These are phyloP conservation scores for Colletotrichum ledebouriae DNA, from an alignment of 2,329 filamentous ascomycete genomes.

Conservation along the genomic window DNA sequence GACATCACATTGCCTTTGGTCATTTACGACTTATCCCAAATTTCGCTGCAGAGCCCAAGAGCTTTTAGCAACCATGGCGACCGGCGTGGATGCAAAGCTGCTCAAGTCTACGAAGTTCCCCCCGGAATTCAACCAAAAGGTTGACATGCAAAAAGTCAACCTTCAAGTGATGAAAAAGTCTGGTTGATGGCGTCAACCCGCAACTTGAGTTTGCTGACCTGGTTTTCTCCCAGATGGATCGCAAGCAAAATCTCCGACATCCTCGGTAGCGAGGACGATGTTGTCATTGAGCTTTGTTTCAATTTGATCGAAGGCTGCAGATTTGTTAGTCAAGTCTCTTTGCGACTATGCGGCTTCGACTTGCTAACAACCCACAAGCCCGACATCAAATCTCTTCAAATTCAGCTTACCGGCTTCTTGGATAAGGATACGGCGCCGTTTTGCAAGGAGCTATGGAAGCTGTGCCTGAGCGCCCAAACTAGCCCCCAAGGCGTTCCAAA, in stretches of 20 bases:
- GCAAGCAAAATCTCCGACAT: slow-evolving; percentile 88
- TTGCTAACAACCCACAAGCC: slow-evolving; percentile 69
- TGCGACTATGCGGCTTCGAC: slow-evolving; percentile 6
- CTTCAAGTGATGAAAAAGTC: slow-evolving; percentile 98
- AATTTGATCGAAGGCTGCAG: slow-evolving; percentile 79
- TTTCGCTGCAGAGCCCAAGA: neutral
- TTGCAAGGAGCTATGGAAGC: slow-evolving; percentile 93
- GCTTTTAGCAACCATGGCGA: slow-evolving; percentile 72
- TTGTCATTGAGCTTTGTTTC: slow-evolving; percentile 88
- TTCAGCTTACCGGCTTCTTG: slow-evolving; percentile 93
- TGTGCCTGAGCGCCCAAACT: slow-evolving; percentile 89
- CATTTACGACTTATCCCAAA: slow-evolving; percentile 35
- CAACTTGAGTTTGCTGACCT: slow-evolving; percentile 17
- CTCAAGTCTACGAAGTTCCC: slow-evolving; percentile 94
- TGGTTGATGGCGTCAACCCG: neutral
- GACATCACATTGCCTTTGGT: neutral
- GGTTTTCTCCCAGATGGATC: slow-evolving; percentile 80
- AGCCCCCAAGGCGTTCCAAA: slow-evolving; percentile 93
- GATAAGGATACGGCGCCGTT: slow-evolving; percentile 91
- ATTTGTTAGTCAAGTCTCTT: slow-evolving; percentile 70
- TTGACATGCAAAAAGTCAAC: slow-evolving; percentile 98
- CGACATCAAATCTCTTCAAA: slow-evolving; percentile 95
- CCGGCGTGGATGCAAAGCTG: slow-evolving; percentile 89
- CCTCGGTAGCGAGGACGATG: slow-evolving; percentile 92
- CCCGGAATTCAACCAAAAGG: slow-evolving; percentile 92